Evolutionary conservation across 495 filamentous ascomycete species (phyloP).

Genomic region (Neurospora discreta): DNA sequence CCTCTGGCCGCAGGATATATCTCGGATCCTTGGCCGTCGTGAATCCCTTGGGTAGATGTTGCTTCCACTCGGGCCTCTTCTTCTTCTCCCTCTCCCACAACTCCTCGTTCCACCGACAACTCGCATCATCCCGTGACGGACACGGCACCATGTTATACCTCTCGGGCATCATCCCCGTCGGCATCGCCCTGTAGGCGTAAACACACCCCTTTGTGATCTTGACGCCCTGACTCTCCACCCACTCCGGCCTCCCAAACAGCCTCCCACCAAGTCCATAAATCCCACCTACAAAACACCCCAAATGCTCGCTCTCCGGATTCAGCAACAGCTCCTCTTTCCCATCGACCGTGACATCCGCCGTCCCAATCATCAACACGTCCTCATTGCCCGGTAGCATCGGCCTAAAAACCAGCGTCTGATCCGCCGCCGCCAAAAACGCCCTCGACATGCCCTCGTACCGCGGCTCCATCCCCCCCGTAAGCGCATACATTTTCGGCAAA

Average conservation of each 20-base stretch:
- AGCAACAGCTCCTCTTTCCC: constrained; percentile 13
- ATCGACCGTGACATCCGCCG: constrained; percentile 19
- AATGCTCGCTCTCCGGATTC: constrained; percentile 32
- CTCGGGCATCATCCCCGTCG: constrained; percentile 84
- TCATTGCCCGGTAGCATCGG: constrained; percentile 62
- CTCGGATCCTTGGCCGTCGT: constrained; percentile 29
- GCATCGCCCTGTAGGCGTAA: constrained; percentile 67
- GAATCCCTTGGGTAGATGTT: constrained; percentile 24
- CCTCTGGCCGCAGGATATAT: constrained; percentile 46
- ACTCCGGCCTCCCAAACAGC: constrained; percentile 53
- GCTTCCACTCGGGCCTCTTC: constrained; percentile 17
- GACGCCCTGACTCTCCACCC: constrained; percentile 51
- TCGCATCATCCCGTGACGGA: constrained; percentile 28
- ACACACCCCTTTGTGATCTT: constrained; percentile 80
- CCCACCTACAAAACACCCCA: constrained; percentile 70
- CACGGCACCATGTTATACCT: constrained; percentile 53
- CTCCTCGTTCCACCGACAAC: constrained; percentile 67
- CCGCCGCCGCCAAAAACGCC: constrained; percentile 51
- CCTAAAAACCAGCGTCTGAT: constrained; percentile 60
- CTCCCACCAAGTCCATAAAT: constrained; percentile 75
- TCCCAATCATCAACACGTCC: constrained; percentile 59
- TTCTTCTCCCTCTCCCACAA: constrained; percentile 29
- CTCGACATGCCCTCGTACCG: constrained; percentile 72
- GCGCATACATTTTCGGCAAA: constrained; percentile 56
- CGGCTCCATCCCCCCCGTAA: constrained; percentile 63